phyloP scores from a whole-genome alignment of 495 filamentous ascomycete genomes.

The Tuber brumale region DNA sequence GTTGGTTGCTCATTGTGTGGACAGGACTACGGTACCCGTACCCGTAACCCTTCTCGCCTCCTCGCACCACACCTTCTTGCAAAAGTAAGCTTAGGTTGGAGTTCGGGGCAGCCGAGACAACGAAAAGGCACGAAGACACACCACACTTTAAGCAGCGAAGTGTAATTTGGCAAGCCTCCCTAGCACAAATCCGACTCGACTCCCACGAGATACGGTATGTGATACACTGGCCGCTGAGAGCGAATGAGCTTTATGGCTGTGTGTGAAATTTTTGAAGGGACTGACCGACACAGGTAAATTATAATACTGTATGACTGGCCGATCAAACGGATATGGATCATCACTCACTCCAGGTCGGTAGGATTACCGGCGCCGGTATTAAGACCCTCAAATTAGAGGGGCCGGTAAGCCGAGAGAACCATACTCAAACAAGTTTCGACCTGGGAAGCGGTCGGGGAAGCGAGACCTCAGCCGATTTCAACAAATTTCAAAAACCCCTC shows the following conservation, averaged over 20 bases:
- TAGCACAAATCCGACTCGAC: neutral
- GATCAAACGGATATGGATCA: neutral
- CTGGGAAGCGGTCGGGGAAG: neutral
- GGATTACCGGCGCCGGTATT: neutral
- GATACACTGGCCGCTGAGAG: neutral
- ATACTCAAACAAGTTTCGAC: neutral
- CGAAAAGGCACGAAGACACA: neutral
- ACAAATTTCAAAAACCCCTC: neutral
- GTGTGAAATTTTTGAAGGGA: neutral
- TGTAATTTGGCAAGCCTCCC: neutral
- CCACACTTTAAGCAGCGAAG: neutral
- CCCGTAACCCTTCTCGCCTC: no score
- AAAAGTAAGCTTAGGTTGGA: no score
- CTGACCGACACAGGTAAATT: neutral
- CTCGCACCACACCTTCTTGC: no score
- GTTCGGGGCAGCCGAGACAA: neutral
- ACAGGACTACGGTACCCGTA: no score
- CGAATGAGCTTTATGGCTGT: neutral
- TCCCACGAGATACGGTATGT: neutral
- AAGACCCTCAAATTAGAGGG: neutral
- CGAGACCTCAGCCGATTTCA: neutral
- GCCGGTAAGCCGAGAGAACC: neutral
- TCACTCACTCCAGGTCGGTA: neutral
- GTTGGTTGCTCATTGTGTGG: neutral
- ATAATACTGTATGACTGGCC: neutral